Base-by-base conservation (phyloP, 768 basidiomycete genomes). In the Tulasnella sp. region DNA sequence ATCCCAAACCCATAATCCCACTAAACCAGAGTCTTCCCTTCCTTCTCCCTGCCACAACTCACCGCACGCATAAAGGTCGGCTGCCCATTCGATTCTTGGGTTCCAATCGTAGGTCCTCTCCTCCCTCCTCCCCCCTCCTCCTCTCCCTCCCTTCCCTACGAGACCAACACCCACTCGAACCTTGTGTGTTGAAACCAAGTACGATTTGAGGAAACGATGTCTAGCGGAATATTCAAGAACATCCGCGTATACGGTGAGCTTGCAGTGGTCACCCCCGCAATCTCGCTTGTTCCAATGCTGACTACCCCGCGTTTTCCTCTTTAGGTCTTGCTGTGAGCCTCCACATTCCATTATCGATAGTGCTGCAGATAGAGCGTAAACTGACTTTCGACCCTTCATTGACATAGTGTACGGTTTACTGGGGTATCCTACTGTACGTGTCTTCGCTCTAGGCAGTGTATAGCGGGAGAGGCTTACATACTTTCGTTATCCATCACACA, bases 341-440 rank as follows among this genome's bases (percentile, higher is more conserved):
- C 54, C 25, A 25, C 31, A n/a, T n/a, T 14, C 29, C 58, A 34
- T 12, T 25, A 9, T 9, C 2, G 4, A 14, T 64, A 15, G 25
- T n/a, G 49, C 22, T 49, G 19, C n/a, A 49, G 49, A 64, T 25
- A 34, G 31, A 64, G 12, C 42, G 9, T 8, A 64, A 31, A 34
- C 58, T 64, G 29, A 64, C 58, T 11, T 29, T 29, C 5, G 2
- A n/a, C 15, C 9, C 17, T 64, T 64, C 31, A 29, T 17, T 64
- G 2, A 29, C 15, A 64, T 29, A 74, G 73, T 74, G 73, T 58
- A 74, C 58, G 38, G 37, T 74, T 22, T 74, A 74, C 52, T 74
- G 73, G 73, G 73, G 73, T 74, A 74, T 74, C 73, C 64, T 74
- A 34, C 73, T 74, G 73, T 74, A 74, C 52, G 73, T 74, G 0